Evolutionary conservation across 345 rosid species (phyloP), one percentile per base, ranked within the genome.

Genomic region (Eucalyptus rudis): DNA sequence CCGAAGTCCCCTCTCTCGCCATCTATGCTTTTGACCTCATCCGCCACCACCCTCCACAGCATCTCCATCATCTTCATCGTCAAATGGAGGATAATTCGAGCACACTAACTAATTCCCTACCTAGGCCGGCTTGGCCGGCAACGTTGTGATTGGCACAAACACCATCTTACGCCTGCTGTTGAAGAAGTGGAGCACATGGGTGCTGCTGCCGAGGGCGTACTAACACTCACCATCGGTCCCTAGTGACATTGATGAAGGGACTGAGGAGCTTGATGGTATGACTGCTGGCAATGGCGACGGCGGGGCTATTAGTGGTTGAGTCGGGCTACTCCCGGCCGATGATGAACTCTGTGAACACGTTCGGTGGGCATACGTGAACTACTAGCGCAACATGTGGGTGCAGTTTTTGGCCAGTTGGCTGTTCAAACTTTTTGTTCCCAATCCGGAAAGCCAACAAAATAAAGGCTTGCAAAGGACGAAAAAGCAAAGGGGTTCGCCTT

Each of bases 341-440:
- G 56, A 91, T 96, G 94, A 96, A 95, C 86, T 96, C 96, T 4
- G 94, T 96, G 10, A 94, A 92, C 90, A 97, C 96, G 7, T 94
- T 92, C 58, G 98, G 8, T 94, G 98, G 97, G 98, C 96, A 12
- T 94, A 92, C 86, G 89, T 92, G 45, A 92, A 93, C 91, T 92
- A 88, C 16, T 50, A 94, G 94, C 95, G 94, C 87, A 88, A 93
- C 88, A 91, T 94, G 87, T 92, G 96, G 97, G 94, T 94, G 88
- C 92, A 91, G 43, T 91, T 91, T 79, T 79, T 96, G 68, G 16
- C 68, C 15, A 15, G 31, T 27, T 27, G 68, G 31, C 8, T 3
- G 31, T 59, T 27, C 62, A 56, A 56, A 24, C 62, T 56, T 24
- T 5, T 56, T 24, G 29, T 24, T 56, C 29, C 62, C 62, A 56